Evolutionary conservation across 495 filamentous ascomycete genomes (phyloP), one percentile per base, ranked within the genome.

Genomic region (Evansstolkia leycettana): DNA sequence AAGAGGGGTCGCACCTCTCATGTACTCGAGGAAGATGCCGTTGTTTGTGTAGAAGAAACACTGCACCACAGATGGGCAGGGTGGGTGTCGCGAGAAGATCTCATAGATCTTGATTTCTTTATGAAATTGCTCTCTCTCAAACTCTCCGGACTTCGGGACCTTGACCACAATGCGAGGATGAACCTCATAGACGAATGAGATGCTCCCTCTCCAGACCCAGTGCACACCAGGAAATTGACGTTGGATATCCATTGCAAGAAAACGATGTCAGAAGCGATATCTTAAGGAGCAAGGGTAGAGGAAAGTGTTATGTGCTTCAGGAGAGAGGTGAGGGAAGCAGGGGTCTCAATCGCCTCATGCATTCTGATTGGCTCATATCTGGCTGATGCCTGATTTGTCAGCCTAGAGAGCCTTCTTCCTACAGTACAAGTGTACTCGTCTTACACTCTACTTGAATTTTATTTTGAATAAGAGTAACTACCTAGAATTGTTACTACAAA

Each of bases 11-110:
- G 32, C 23, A 60, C 47, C 54, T 58, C 48, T 40, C 51, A 63
- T 58, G 20, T 59, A 59, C 39, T 63, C 57, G 7, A 63, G 50
- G 41, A 60, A 60, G 37, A 59, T 59, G 18, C 55, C 57, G 18
- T 54, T 54, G 19, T 55, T 42, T 7, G 47, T 31, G 28, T 39
- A 50, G 31, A 41, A 17, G 23, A 57, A 59, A 38, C 51, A 55
- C 26, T 52, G 45, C 15, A 61, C 47, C 8, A 61, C 30, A 17
- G 40, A 57, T n/a, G 47, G 54, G 36, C 55, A 59, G 7, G 51
- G 47, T n/a, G 47, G 42, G 32, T 51, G 32, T 41, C 33, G 48
- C 5, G 48, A 50, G 19, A 60, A 48, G 5, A 47, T 48, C 19
- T 46, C 28, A 34, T 56, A 60, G 31, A 60, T 52, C 36, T 49